phyloP scores from a whole-genome alignment of 805 yeast genomes.

The Grigorovia yakushimaensis region DNA sequence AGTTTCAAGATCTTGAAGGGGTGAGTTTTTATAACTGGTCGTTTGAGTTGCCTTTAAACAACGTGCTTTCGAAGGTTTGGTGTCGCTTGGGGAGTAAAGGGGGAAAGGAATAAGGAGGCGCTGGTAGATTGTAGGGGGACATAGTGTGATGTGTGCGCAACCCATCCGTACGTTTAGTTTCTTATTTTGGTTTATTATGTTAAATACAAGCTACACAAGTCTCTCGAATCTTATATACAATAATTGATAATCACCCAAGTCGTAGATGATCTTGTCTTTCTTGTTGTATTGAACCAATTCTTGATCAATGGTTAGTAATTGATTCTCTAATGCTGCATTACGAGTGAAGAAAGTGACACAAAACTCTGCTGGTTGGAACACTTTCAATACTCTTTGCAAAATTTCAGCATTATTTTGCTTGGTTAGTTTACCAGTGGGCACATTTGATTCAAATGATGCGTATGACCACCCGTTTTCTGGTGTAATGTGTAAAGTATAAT shows the following conservation, averaged over 20 bases:
- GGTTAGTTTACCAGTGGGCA: slow-evolving; percentile 37
- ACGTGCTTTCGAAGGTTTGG: too few species aligned
- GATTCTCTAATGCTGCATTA: slow-evolving; percentile 27
- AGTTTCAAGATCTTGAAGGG: too few species aligned
- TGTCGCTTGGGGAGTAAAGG: too few species aligned
- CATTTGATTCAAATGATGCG: slow-evolving; percentile 91
- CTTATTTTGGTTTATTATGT: too few species aligned
- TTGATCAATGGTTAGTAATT: slow-evolving; percentile 27
- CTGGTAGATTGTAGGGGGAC: too few species aligned
- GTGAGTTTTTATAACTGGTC: too few species aligned
- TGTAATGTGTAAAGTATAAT: slow-evolving; percentile 84
- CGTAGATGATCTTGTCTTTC: slow-evolving; percentile 62
- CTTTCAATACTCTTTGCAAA: slow-evolving; percentile 45
- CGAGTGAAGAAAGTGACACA: slow-evolving; percentile 43
- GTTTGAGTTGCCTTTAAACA: too few species aligned
- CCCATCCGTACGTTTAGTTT: too few species aligned
- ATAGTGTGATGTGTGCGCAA: too few species aligned
- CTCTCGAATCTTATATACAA: slow-evolving; percentile 50
- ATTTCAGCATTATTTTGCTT: slow-evolving; percentile 43
- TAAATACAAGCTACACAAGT: not conserved
- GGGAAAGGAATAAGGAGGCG: too few species aligned
- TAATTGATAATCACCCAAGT: slow-evolving; percentile 62
- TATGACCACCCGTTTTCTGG: slow-evolving; percentile 93
- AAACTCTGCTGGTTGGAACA: slow-evolving; percentile 70
- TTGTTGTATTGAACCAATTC: slow-evolving; percentile 38